phyloP scores from a whole-genome alignment of 2,329 filamentous ascomycete genomes.

The Ampelomyces quisqualis region DNA sequence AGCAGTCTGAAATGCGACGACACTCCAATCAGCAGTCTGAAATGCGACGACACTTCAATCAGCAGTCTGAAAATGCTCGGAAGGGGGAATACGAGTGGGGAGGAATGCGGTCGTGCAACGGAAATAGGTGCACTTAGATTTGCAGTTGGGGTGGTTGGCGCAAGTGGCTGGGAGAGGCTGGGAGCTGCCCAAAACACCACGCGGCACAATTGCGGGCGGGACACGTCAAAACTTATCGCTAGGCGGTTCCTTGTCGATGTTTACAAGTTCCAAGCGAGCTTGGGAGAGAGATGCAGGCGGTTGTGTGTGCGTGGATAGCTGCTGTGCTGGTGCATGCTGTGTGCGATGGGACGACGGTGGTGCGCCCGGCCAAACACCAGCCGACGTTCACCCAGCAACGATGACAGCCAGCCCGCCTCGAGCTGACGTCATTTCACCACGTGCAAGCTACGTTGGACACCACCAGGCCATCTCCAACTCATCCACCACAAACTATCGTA shows the following conservation, averaged over 20 bases:
- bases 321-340: conserved; percentile 5
- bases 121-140: conserved; percentile 37
- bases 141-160: conserved; percentile 19
- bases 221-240: conserved; percentile 1
- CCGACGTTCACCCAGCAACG: conserved; percentile 21
- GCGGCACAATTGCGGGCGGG: not conserved
- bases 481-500: not conserved
- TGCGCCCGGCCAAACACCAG: conserved; percentile 1
- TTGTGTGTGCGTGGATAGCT: conserved; percentile 6
- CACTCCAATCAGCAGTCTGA: no score
- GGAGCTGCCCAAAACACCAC: conserved; percentile 12
- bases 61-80: conserved; percentile 10
- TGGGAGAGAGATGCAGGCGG: not conserved
- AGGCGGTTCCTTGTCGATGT: not conserved
- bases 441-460: not conserved
- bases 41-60: conserved; percentile 6
- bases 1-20: conserved; percentile 4
- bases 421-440: no score
- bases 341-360: conserved; percentile 3
- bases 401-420: conserved; percentile 1
- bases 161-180: conserved; percentile 33
- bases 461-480: not conserved
- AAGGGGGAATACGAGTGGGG: no score
- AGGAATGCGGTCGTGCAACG: conserved; percentile 18
- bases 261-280: no score